Conservation (phyloP, 2,329 filamentous ascomycete genomes). For the Tolypocladium paradoxum region DNA sequence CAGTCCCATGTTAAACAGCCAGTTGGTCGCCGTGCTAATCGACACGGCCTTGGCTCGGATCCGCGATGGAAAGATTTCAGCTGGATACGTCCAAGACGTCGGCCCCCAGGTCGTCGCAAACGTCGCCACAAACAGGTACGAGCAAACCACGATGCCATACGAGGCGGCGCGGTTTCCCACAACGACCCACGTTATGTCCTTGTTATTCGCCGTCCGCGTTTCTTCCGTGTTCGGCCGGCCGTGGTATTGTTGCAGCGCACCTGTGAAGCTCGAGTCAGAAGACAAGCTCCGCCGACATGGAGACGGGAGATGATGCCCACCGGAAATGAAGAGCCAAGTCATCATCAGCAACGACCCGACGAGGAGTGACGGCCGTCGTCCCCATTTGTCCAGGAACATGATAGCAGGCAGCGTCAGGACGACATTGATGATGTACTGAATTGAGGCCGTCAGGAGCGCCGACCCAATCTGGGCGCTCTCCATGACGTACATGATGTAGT, state of each 20-base stretch:
- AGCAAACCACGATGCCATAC: conserved; percentile 51
- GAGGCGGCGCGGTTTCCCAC: conserved; percentile 39
- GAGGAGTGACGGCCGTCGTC: conserved; percentile 45
- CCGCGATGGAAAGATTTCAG: conserved; percentile 33
- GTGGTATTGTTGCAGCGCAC: conserved; percentile 47
- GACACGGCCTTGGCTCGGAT: conserved; percentile 34
- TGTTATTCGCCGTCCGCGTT: conserved; percentile 26
- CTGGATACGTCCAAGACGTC: conserved; percentile 35
- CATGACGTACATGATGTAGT: conserved; percentile 53
- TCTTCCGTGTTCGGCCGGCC: conserved; percentile 36
- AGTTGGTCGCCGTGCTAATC: conserved; percentile 26
- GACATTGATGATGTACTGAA: conserved; percentile 56
- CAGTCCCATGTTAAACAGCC: conserved; percentile 22
- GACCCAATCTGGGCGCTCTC: conserved; percentile 44
- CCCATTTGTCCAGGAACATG: conserved; percentile 46
- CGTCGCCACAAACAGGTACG: conserved; percentile 48
- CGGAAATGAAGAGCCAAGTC: conserved; percentile 51
- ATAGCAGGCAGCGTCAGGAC: conserved; percentile 49
- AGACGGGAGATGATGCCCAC: conserved; percentile 15
- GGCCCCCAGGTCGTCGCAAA: conserved; percentile 31
- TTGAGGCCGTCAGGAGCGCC: conserved; percentile 47
- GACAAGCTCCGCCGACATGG: neutral
- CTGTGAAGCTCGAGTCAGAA: conserved; percentile 10
- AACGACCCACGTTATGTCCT: conserved; percentile 48
- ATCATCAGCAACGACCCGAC: conserved; percentile 47